Conservation (phyloP, 192 early-diverging fungal genomes). For the Coemansia sp. region DNA sequence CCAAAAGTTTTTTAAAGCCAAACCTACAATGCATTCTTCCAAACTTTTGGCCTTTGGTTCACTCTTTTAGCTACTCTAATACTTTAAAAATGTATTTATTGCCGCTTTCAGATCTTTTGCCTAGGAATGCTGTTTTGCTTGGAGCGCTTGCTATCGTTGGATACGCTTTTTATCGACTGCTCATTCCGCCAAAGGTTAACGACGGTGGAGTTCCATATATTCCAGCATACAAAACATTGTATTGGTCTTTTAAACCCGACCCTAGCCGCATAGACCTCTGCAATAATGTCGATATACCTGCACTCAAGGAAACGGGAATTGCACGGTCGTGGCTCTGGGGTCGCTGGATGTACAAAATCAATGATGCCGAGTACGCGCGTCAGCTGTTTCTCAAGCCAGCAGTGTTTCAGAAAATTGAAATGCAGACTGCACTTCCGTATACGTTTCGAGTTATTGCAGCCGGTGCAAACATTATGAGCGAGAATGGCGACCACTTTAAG, state of each 20-base stretch:
- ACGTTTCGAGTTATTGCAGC: slow-evolving; percentile 32
- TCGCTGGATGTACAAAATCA: slow-evolving; percentile 45
- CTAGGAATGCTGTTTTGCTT: neutral
- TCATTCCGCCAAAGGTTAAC: slow-evolving; percentile 18
- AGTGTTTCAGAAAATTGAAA: slow-evolving; percentile 40
- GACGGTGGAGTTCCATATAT: slow-evolving; percentile 44
- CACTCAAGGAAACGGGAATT: slow-evolving; percentile 21
- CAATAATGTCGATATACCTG: slow-evolving; percentile 33
- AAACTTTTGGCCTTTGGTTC: neutral
- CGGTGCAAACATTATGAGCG: slow-evolving; percentile 36
- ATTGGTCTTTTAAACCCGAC: slow-evolving; percentile 30
- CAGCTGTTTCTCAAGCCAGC: slow-evolving; percentile 46
- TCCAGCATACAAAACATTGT: slow-evolving; percentile 32
- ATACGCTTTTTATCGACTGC: slow-evolving; percentile 14
- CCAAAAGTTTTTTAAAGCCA: neutral
- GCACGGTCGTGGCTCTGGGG: slow-evolving; percentile 48
- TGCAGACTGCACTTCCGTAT: slow-evolving; percentile 30
- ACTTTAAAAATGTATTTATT: neutral
- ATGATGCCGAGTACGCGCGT: slow-evolving; percentile 42
- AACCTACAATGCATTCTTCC: neutral
- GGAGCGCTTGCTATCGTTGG: slow-evolving; percentile 6
- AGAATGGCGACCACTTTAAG: slow-evolving; percentile 39
- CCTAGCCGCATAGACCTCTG: slow-evolving; percentile 36
- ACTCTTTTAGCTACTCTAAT: no score
- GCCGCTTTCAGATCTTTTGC: neutral